A percentile compares a stretch with the other conserved stretches of the same genome.
phyloP scores from a whole-genome alignment of 2,329 filamentous ascomycete species.

The Rhynchosporium graminicola region DNA sequence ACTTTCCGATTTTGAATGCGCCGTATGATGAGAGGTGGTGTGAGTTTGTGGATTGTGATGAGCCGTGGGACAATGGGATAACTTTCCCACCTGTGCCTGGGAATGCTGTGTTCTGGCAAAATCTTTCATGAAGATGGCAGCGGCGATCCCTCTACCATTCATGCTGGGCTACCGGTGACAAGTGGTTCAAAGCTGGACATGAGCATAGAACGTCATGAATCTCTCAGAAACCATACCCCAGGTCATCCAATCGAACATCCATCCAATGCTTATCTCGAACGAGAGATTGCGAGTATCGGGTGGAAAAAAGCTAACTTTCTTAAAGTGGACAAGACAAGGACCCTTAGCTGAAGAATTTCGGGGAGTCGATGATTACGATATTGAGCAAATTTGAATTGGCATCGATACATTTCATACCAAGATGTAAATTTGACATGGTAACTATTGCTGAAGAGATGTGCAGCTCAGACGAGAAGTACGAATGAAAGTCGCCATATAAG shows the following conservation, averaged over 20 bases:
- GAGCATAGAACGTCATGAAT: conserved; percentile 48
- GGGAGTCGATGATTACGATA: conserved; percentile 20
- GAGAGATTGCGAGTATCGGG: background rate
- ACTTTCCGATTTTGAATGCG: conserved; percentile 53
- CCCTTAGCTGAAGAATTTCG: conserved; percentile 25
- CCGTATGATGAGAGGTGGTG: conserved; percentile 49
- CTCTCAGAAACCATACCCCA: background rate
- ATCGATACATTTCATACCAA: too few species aligned
- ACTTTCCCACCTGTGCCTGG: conserved; percentile 57
- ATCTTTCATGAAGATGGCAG: conserved; percentile 54
- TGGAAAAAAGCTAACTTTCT: background rate
- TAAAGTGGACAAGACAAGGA: conserved; percentile 42
- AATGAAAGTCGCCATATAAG: too few species aligned
- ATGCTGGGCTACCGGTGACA: conserved; percentile 59
- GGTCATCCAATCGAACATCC: background rate
- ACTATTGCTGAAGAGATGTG: too few species aligned
- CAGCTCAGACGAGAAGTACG: too few species aligned
- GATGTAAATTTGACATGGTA: too few species aligned
- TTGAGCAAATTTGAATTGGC: background rate
- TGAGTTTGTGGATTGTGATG: conserved; percentile 55
- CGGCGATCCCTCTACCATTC: conserved; percentile 57
- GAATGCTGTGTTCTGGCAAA: conserved; percentile 63
- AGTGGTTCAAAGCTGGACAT: conserved; percentile 58
- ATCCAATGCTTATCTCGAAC: background rate
- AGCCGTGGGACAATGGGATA: conserved; percentile 44